phyloP scores from a whole-genome alignment of 108 stramenopile species.

The Mayamaea pseudoterrestris region DNA sequence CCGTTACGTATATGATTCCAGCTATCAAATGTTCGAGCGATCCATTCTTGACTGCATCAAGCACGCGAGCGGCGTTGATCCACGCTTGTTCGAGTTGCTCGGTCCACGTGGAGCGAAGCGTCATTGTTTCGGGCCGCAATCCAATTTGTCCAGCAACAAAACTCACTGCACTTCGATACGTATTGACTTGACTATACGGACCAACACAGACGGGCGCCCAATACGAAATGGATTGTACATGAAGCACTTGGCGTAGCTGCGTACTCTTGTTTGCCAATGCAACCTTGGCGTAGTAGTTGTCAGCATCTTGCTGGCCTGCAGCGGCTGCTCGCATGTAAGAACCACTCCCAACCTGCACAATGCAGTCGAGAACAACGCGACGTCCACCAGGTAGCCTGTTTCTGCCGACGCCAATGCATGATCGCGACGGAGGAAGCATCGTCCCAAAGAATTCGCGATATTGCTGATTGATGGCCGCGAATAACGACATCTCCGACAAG shows the following conservation, averaged over 20 bases:
- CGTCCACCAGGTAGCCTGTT: conserved; percentile 55
- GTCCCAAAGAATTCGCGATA: conserved; percentile 77
- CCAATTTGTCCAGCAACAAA: conserved; percentile 93
- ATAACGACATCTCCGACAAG: conserved; percentile 81
- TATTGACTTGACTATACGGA: conserved; percentile 95
- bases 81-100: conserved; percentile 66
- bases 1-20: conserved; percentile 49
- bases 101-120: conserved; percentile 38
- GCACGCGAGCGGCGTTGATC: conserved; percentile 65
- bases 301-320: not conserved
- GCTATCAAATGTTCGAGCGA: conserved; percentile 46
- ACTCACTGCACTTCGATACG: conserved; percentile 53
- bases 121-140: conserved; percentile 80
- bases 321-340: conserved; percentile 37
- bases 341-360: conserved; percentile 61
- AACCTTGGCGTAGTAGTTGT: not conserved
- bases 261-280: conserved; percentile 40
- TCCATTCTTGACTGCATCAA: conserved; percentile 67
- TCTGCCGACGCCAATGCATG: conserved; percentile 70
- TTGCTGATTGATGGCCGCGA: conserved; percentile 74
- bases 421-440: conserved; percentile 64
- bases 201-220: conserved; percentile 99
- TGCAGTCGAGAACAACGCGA: conserved; percentile 70
- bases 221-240: conserved; percentile 86
- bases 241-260: conserved; percentile 61